Conservation (phyloP, 2,329 filamentous ascomycete species). For the Pseudogymnoascus sp. region DNA sequence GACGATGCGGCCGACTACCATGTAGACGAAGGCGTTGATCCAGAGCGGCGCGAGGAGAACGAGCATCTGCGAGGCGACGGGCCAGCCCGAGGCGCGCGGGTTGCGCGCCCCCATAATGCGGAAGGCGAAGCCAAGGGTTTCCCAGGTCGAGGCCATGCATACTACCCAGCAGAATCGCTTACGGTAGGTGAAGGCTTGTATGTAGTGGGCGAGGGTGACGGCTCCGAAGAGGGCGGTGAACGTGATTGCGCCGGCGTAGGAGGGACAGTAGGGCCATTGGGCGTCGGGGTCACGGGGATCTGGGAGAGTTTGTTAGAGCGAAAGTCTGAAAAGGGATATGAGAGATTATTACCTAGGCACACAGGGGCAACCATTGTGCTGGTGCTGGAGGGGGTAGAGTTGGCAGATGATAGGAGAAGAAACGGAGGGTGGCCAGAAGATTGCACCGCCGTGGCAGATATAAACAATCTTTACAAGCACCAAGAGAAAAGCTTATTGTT, state of each 20-base stretch:
- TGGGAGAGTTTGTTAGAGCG: neutral
- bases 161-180: slow-evolving; percentile 38
- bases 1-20: slow-evolving; percentile 30
- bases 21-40: slow-evolving; percentile 30
- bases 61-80: slow-evolving; percentile 33
- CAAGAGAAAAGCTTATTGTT: neutral
- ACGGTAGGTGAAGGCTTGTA: slow-evolving; percentile 28
- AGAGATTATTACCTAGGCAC: neutral
- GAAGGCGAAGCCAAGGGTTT: slow-evolving; percentile 28
- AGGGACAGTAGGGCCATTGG: slow-evolving; percentile 30
- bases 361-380: neutral
- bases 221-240: slow-evolving; percentile 30
- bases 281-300: slow-evolving; percentile 15
- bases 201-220: slow-evolving; percentile 24
- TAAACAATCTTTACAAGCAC: neutral
- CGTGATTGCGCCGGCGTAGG: slow-evolving; percentile 28
- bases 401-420: neutral
- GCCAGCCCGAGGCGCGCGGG: slow-evolving; percentile 29
- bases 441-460: neutral
- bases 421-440: neutral
- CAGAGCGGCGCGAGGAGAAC: slow-evolving; percentile 33
- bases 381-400: neutral
- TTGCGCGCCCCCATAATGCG: slow-evolving; percentile 27
- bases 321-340: neutral
- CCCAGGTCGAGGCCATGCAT: slow-evolving; percentile 35